These are phyloP conservation scores for Trichoderma hamatum DNA, from an alignment of 2,329 filamentous ascomycete genomes.

Conservation along the genomic window DNA sequence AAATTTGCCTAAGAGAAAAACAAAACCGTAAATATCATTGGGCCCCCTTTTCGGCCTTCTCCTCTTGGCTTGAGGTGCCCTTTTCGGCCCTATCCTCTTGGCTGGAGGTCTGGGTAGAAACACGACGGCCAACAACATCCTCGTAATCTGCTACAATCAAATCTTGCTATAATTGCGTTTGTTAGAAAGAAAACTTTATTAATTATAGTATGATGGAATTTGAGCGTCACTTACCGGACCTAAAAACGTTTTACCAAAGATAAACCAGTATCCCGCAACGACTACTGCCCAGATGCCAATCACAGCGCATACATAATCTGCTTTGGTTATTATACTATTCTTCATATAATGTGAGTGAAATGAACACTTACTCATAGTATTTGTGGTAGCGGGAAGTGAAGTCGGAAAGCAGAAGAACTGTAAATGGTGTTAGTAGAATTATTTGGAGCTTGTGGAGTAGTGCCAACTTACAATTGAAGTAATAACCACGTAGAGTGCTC, in stretches of 20 bases:
- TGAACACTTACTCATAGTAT: conserved; percentile 13
- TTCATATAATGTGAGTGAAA: neutral
- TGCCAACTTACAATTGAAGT: conserved; percentile 6
- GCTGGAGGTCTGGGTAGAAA: conserved; percentile 1
- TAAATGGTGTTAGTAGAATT: neutral
- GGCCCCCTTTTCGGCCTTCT: conserved; percentile 9
- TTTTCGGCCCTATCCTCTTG: conserved; percentile 13
- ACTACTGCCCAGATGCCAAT: conserved; percentile 17
- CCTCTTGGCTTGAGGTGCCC: conserved; percentile 2
- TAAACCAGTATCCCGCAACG: conserved; percentile 5
- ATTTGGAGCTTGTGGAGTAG: neutral
- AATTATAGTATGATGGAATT: neutral
- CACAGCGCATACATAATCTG: conserved; percentile 16
- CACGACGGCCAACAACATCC: conserved; percentile 3
- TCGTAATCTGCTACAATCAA: conserved; percentile 9
- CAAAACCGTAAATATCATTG: neutral
- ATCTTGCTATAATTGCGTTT: conserved; percentile 6
- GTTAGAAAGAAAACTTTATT: neutral
- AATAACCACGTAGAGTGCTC: conserved; percentile 10
- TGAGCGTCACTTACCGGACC: neutral
- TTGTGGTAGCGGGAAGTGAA: neutral
- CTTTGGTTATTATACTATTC: neutral
- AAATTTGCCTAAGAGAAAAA: neutral
- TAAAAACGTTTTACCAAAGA: conserved; percentile 8
- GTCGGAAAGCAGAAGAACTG: conserved; percentile 18